Evolutionary conservation across 2,329 filamentous ascomycete genomes (phyloP).

Genomic region (Ophiostoma ulmi): DNA sequence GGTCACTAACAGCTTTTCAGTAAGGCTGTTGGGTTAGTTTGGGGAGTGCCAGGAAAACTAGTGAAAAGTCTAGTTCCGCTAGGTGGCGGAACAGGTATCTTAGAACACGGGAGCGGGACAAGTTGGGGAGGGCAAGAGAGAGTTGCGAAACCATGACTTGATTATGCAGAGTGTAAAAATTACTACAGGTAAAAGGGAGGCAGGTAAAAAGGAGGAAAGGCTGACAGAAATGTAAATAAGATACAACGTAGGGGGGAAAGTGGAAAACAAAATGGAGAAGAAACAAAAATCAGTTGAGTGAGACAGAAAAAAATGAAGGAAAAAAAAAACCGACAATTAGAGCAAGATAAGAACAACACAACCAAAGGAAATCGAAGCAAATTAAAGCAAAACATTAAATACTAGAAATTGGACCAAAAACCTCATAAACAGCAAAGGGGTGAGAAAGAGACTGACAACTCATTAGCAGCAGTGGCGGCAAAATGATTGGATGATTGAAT

Average conservation of each 20-base stretch:
- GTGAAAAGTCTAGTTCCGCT: background rate
- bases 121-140: background rate
- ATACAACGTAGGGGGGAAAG: background rate
- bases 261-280: background rate
- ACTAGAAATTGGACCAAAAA: background rate
- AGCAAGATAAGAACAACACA: background rate
- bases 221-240: background rate
- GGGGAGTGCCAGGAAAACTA: background rate
- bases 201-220: background rate
- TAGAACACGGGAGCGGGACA: conserved; percentile 2
- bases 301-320: background rate
- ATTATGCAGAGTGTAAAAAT: background rate
- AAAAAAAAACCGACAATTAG: background rate
- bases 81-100: background rate
- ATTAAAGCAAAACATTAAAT: background rate
- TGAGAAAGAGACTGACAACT: background rate
- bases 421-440: background rate
- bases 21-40: background rate
- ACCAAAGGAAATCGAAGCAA: background rate
- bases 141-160: background rate
- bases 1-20: background rate
- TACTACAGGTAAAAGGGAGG: too few species aligned
- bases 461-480: background rate
- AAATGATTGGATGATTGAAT: conserved; percentile 12
- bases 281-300: background rate